These are phyloP conservation scores for Clohesyomyces aquaticus DNA, from an alignment of 495 filamentous ascomycete species.

Conservation along the genomic window DNA sequence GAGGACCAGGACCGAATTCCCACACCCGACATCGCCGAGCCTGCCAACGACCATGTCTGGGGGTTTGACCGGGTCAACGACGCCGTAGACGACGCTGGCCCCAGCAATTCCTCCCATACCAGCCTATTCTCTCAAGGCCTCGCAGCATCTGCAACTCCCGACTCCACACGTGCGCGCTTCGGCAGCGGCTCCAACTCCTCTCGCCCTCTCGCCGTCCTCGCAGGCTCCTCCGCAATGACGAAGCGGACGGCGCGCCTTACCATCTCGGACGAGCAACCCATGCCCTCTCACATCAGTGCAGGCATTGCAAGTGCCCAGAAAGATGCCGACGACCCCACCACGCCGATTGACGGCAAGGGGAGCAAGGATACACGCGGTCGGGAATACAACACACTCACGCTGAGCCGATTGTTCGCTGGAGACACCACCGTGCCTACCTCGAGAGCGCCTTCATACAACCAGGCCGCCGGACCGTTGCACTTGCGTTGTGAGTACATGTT, in stretches of 20 bases:
- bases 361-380: constrained; percentile 23
- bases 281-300: constrained; percentile 20
- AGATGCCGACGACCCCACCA: constrained; percentile 51
- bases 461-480: constrained; percentile 31
- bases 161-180: constrained; percentile 1
- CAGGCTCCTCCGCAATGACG: constrained; percentile 20
- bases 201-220: constrained; percentile 27
- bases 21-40: neutral
- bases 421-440: constrained; percentile 39
- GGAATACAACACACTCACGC: constrained; percentile 42
- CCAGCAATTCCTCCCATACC: constrained; percentile 14
- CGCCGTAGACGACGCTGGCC: neutral
- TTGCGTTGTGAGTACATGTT: constrained; percentile 24
- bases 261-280: constrained; percentile 28
- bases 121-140: constrained; percentile 28
- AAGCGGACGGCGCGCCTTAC: constrained; percentile 24
- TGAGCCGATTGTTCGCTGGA: constrained; percentile 47
- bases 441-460: constrained; percentile 42
- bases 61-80: neutral
- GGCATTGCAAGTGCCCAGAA: constrained; percentile 47
- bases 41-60: neutral
- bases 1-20: neutral
- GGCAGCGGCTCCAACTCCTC: constrained; percentile 24
- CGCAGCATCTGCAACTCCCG: neutral
- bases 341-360: constrained; percentile 37